A percentile compares a stretch with the other conserved stretches of the same genome.
Evolutionary conservation across 441 rosid species (phyloP).

Genomic region (Kokia cookei): DNA sequence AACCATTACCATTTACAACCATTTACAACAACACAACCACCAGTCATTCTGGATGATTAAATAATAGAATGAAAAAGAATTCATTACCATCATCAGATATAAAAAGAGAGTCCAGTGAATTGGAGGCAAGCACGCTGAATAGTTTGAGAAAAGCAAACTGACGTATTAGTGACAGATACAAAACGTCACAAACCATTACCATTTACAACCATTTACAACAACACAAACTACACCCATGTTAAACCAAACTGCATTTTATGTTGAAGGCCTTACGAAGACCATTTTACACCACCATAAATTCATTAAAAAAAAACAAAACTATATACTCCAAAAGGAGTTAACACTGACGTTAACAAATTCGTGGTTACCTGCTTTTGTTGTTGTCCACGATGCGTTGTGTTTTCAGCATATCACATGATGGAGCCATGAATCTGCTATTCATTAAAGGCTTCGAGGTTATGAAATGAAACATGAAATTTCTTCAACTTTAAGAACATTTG

Average conservation of each 20-base stretch:
- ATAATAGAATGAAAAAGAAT: too few species aligned
- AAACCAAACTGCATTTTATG: slow-evolving; percentile 9
- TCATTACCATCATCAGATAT: too few species aligned
- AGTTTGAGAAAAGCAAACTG: too few species aligned
- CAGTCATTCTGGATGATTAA: too few species aligned
- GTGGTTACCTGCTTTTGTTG: slow-evolving; percentile 18
- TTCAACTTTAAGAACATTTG: background rate
- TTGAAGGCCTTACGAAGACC: background rate
- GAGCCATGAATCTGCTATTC: slow-evolving; percentile 50
- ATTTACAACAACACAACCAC: background rate
- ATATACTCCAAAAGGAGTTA: slow-evolving; percentile 4
- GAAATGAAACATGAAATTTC: slow-evolving; percentile 3
- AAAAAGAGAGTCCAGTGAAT: too few species aligned
- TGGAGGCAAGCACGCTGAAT: too few species aligned
- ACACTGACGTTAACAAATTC: background rate
- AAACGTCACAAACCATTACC: background rate
- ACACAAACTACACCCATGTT: background rate
- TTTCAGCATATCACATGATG: slow-evolving; percentile 28
- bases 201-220: slow-evolving; percentile 1
- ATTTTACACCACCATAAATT: background rate
- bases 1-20: slow-evolving; percentile 4
- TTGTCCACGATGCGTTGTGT: slow-evolving; percentile 23
- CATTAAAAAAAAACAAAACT: too few species aligned
- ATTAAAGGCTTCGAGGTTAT: background rate
- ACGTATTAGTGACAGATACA: too few species aligned